phyloP scores from a whole-genome alignment of 2,329 filamentous ascomycete species.

The Hysterium pulicare region DNA sequence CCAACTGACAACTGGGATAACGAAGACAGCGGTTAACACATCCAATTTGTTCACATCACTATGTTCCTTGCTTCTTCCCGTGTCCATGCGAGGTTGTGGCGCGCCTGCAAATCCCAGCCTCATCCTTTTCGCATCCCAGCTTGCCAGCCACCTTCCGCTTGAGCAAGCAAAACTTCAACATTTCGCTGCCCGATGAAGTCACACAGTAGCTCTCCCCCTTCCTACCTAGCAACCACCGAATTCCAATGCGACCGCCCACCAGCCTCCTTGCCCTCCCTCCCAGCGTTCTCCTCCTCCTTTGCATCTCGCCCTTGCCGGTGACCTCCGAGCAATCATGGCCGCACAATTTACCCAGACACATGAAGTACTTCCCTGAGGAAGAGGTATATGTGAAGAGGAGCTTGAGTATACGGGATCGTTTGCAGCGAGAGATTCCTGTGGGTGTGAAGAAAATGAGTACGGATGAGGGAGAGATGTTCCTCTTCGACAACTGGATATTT shows the following conservation, averaged over 20 bases:
- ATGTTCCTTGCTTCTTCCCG: slow-evolving; percentile 2
- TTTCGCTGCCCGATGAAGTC: too few species aligned
- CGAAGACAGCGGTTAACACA: too few species aligned
- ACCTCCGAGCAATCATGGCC: slow-evolving; percentile 42
- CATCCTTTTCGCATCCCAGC: background rate
- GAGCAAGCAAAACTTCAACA: background rate
- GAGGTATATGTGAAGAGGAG: slow-evolving; percentile 42
- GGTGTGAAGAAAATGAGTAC: slow-evolving; percentile 70
- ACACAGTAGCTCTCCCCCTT: background rate
- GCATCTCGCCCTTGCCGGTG: slow-evolving; percentile 13
- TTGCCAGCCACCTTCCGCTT: slow-evolving; percentile 1
- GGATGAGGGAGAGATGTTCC: slow-evolving; percentile 71
- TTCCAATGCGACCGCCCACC: slow-evolving; percentile 22
- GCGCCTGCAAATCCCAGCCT: slow-evolving; percentile 3
- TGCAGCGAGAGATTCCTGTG: slow-evolving; percentile 48
- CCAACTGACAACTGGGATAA: too few species aligned
- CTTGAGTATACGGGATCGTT: slow-evolving; percentile 38
- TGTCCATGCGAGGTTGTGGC: slow-evolving; percentile 1
- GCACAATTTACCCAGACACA: slow-evolving; percentile 44
- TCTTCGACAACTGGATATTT: slow-evolving; percentile 61
- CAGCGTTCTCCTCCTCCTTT: slow-evolving; percentile 26
- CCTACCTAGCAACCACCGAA: background rate
- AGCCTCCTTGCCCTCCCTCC: slow-evolving; percentile 29
- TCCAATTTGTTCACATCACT: too few species aligned
- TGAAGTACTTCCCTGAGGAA: slow-evolving; percentile 49